Percentiles rank a stretch among this genome's conserved stretches.
Evolutionary conservation across 352 stramenopile genomes (phyloP).

Genomic region (Phytopythium boreale): DNA sequence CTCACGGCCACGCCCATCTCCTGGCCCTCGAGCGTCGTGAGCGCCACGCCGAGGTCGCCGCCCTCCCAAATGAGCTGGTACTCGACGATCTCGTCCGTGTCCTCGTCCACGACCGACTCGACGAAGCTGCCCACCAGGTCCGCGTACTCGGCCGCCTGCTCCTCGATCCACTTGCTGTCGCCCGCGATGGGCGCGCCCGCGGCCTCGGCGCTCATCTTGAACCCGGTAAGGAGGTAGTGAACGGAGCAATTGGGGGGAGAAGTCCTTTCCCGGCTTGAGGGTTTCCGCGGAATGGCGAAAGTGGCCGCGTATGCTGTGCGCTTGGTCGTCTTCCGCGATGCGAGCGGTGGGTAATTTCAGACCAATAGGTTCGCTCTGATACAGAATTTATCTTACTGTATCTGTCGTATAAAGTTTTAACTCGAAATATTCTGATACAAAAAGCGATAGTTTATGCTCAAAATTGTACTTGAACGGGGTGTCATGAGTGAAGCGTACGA

Average conservation of each 20-base stretch:
- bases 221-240: not conserved
- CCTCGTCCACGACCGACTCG: conserved; percentile 75
- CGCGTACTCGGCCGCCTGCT: conserved; percentile 82
- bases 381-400: not conserved
- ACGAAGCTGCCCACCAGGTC: conserved; percentile 86
- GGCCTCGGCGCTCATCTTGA: conserved; percentile 27
- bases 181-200: conserved; percentile 1
- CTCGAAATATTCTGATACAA: too few species aligned
- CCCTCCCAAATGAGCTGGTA: conserved; percentile 90
- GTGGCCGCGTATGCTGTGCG: not conserved
- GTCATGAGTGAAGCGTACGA: not conserved
- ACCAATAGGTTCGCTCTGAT: not conserved
- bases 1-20: conserved; percentile 67
- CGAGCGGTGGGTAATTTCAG: not conserved
- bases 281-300: not conserved
- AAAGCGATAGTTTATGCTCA: too few species aligned
- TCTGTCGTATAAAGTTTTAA: too few species aligned
- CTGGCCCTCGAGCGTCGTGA: conserved; percentile 68
- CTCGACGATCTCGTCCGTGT: conserved; percentile 84
- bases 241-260: too few species aligned
- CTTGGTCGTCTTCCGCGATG: not conserved
- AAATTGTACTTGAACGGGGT: too few species aligned
- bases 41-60: conserved; percentile 77
- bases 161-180: conserved; percentile 67
- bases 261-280: not conserved